A percentile compares a stretch with the other conserved stretches of the same genome.
Evolutionary conservation across 176 grass and related monocot species (phyloP).

Genomic region (Neostapfia colusana): DNA sequence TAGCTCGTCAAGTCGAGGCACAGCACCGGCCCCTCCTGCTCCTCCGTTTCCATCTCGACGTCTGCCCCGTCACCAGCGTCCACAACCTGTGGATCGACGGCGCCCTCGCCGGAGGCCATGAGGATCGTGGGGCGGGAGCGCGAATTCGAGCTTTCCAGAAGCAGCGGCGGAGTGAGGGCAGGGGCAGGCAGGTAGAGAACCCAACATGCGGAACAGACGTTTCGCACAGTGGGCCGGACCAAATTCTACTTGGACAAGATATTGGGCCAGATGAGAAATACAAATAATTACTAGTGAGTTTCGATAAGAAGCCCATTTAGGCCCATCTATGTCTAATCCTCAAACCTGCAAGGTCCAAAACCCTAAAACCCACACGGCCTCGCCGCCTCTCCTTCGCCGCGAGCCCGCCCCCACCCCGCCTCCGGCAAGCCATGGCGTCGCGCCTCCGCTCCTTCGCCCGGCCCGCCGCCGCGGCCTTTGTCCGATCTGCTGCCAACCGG

Average conservation of each 20-base stretch:
- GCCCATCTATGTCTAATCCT: neutral
- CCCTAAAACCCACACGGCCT: constrained; percentile 44
- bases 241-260: neutral
- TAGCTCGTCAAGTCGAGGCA: constrained; percentile 86
- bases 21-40: constrained; percentile 17
- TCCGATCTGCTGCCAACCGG: constrained; percentile 22
- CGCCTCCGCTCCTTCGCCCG: constrained; percentile 61
- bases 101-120: constrained; percentile 34
- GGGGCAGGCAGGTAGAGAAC: neutral
- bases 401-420: constrained; percentile 1
- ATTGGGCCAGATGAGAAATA: neutral
- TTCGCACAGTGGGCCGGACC: neutral
- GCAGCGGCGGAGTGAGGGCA: neutral
- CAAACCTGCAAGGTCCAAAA: constrained; percentile 32
- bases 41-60: constrained; percentile 42
- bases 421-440: constrained; percentile 66
- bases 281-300: too few relatives aligned
- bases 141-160: constrained; percentile 30
- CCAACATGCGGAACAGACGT: neutral
- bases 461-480: constrained; percentile 57
- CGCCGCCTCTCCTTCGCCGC: constrained; percentile 9
- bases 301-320: neutral
- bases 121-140: constrained; percentile 10
- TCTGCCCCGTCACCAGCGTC: constrained; percentile 1
- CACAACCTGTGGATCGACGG: constrained; percentile 2